Percentiles rank a stretch among this genome's conserved stretches.
phyloP scores from a whole-genome alignment of 2,329 filamentous ascomycete species.

The Trichoderma sp. region DNA sequence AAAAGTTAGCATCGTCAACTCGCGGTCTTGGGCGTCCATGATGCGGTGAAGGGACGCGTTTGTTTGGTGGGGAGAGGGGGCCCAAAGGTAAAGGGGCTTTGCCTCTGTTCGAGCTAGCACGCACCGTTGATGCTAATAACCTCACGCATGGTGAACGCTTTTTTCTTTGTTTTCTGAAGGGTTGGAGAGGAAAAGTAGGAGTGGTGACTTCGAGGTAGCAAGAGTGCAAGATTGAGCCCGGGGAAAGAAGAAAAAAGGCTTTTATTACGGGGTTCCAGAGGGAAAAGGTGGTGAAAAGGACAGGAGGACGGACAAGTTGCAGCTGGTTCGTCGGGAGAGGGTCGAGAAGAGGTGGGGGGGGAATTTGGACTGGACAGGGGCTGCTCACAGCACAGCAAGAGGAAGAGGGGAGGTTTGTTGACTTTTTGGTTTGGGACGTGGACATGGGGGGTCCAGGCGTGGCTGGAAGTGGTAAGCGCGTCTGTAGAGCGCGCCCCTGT shows the following conservation, averaged over 20 bases:
- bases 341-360: constrained; percentile 42
- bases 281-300: constrained; percentile 27
- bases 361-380: constrained; percentile 43
- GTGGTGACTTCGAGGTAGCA: constrained; percentile 29
- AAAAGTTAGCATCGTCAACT: constrained; percentile 47
- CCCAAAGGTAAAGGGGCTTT: constrained; percentile 25
- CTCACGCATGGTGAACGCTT: constrained; percentile 82
- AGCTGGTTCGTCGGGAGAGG: constrained; percentile 24
- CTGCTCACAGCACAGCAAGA: constrained; percentile 10
- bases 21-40: constrained; percentile 19
- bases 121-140: constrained; percentile 98
- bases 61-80: constrained; percentile 29
- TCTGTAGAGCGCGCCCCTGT: constrained; percentile 22
- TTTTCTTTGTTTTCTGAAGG: constrained; percentile 15
- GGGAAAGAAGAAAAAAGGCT: constrained; percentile 29
- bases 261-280: constrained; percentile 20
- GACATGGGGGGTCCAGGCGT: constrained; percentile 25
- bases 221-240: constrained; percentile 26
- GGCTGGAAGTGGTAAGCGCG: constrained; percentile 37
- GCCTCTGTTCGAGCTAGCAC: constrained; percentile 31
- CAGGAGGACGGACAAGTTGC: constrained; percentile 25
- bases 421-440: constrained; percentile 27
- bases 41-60: constrained; percentile 42
- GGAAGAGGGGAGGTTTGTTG: constrained; percentile 37
- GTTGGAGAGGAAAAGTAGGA: constrained; percentile 26